Evolutionary conservation across 768 basidiomycete species (phyloP).

Genomic region (Tremella fuciformis): DNA sequence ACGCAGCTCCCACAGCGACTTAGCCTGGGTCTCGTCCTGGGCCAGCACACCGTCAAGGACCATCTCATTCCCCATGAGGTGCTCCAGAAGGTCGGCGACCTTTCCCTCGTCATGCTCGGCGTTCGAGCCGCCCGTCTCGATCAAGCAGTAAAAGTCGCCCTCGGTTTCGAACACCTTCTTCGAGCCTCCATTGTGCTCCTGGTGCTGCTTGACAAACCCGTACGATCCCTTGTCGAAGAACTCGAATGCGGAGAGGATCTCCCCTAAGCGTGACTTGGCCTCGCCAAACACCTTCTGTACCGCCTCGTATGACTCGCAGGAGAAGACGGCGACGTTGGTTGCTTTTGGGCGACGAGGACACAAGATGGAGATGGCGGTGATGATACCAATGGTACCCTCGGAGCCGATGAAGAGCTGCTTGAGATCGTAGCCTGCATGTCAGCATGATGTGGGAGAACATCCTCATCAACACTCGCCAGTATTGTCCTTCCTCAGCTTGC

Average conservation of each 20-base stretch:
- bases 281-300: slow-evolving; percentile 79
- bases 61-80: slow-evolving; percentile 70
- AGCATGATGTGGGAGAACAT: background rate
- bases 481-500: slow-evolving; percentile 92
- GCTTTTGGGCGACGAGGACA: slow-evolving; percentile 73
- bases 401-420: slow-evolving; percentile 98
- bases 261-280: slow-evolving; percentile 77
- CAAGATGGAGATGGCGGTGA: slow-evolving; percentile 92
- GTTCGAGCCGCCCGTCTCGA: slow-evolving; percentile 91
- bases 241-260: slow-evolving; percentile 96
- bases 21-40: slow-evolving; percentile 83
- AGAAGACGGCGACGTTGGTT: slow-evolving; percentile 86
- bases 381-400: slow-evolving; percentile 91
- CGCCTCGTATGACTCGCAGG: slow-evolving; percentile 78
- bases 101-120: slow-evolving; percentile 94
- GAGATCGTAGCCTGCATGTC: slow-evolving; percentile 77
- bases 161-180: slow-evolving; percentile 71
- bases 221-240: slow-evolving; percentile 74
- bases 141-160: slow-evolving; percentile 77
- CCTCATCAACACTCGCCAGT: slow-evolving; percentile 63
- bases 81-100: slow-evolving; percentile 72
- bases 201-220: slow-evolving; percentile 56
- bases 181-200: slow-evolving; percentile 69
- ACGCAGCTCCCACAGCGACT: slow-evolving; percentile 83
- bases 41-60: slow-evolving; percentile 88